Evolutionary conservation across 2,329 filamentous ascomycete species (phyloP).

Genomic region (Diaporthe capsici): DNA sequence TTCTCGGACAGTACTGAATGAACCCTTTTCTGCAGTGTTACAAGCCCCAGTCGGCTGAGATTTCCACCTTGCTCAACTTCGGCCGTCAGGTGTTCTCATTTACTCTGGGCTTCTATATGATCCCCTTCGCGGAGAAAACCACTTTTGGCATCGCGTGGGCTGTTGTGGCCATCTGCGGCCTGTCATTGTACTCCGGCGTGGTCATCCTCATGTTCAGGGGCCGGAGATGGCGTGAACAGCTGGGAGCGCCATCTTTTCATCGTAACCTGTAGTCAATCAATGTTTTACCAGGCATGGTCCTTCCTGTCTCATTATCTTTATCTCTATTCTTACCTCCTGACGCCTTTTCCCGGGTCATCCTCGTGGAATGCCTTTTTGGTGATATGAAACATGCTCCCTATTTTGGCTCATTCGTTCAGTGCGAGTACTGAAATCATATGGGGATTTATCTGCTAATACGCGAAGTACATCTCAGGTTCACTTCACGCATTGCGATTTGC

Average conservation of each 20-base stretch:
- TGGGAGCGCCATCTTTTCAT: not conserved
- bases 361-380: no score
- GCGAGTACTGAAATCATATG: no score
- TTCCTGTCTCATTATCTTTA: no score
- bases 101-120: conserved; percentile 11
- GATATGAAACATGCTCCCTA: no score
- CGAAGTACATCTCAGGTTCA: no score
- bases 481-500: no score
- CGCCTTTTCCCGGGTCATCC: no score
- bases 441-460: no score
- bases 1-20: not conserved
- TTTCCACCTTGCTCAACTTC: conserved; percentile 22
- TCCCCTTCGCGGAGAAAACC: conserved; percentile 2
- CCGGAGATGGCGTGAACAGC: not conserved
- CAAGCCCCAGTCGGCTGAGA: conserved; percentile 44
- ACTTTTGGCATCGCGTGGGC: conserved; percentile 2
- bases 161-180: not conserved
- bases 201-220: not conserved
- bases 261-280: not conserved
- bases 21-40: conserved; percentile 31
- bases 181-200: not conserved
- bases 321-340: no score
- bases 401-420: no score
- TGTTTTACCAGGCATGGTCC: not conserved
- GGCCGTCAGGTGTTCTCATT: conserved; percentile 14